Conservation (phyloP, 2,329 filamentous ascomycete genomes). For the Pyrenophora seminiperda region DNA sequence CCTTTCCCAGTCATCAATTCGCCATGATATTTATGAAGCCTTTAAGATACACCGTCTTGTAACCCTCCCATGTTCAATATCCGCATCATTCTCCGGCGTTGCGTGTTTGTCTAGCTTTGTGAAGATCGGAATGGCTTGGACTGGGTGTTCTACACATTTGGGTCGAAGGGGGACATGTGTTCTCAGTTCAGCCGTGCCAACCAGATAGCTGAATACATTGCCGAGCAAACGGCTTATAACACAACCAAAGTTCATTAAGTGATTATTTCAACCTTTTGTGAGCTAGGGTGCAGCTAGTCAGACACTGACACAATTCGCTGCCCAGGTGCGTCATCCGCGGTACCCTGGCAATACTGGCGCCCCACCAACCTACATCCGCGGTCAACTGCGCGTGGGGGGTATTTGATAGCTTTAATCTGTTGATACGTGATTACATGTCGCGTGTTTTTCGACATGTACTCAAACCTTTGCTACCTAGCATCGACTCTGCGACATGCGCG, state of each 20-base stretch:
- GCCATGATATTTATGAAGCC: conserved; percentile 46
- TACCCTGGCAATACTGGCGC: conserved; percentile 8
- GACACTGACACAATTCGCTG: background rate
- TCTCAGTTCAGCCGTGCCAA: conserved; percentile 23
- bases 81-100: conserved; percentile 52
- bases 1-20: conserved; percentile 30
- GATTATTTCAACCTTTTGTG: background rate
- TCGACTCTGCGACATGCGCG: conserved; percentile 17
- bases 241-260: background rate
- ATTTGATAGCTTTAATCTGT: conserved; percentile 4
- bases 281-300: conserved; percentile 1
- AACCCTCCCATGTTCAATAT: conserved; percentile 41
- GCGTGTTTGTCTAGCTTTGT: conserved; percentile 37
- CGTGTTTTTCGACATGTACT: conserved; percentile 1
- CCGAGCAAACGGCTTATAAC: conserved; percentile 25
- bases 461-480: background rate
- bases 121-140: conserved; percentile 30
- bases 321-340: conserved; percentile 22
- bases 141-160: conserved; percentile 23
- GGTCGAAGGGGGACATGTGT: conserved; percentile 19
- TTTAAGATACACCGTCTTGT: conserved; percentile 52
- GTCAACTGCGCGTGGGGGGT: conserved; percentile 19
- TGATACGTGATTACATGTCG: conserved; percentile 15
- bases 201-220: conserved; percentile 35
- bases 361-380: conserved; percentile 10